Base-by-base conservation (phyloP, 23 red algal species). In the Gracilaria gracilis region DNA sequence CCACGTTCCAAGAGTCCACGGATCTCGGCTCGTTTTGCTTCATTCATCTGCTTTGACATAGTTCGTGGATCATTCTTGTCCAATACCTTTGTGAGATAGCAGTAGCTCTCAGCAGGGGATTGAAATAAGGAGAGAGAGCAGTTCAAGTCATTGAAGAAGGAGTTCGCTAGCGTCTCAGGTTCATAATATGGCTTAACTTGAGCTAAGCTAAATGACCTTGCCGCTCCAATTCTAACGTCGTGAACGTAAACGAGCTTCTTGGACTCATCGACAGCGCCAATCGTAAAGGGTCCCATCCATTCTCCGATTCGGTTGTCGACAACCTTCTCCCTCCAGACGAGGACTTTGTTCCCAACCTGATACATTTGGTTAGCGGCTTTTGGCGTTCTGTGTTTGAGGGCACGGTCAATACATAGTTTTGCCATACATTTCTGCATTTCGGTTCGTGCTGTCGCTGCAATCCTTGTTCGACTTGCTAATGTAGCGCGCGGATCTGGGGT, bases 201-300 rank as follows among this genome's bases (percentile, higher is more conserved):
- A 36, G 80, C 33, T 34, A 65, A 12, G 25, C 57, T 57, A 46
- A 82, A 82, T 3, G 78, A 44, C 9, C 13, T 38, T 35, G 78
- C 46, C 17, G 1, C 32, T 32, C n/a, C 54, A 17, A 84, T 82
- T 7, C 19, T 5, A n/a, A 58, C 78, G 14, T 84, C 53, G 36
- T 64, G 80, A 42, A 84, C 32, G 54, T 84, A 67, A 17, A 64
- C 80, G 23, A 84, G 80, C 33, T 84, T 84, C 50, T 82, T 82
- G 23, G 47, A 7, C 38, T 62, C 51, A 25, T 64, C 51, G 15
- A 64, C 0, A 9, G 80, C 51, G 65, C 6, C 20, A 32, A 53
- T 44, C 0, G 24, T 44, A 42, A 84, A 84, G 0, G 80, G 49
- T 6, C 80, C 80, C 6, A 84, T 7, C n/a, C 80, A 84, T 84